Evolutionary conservation across 2,329 filamentous ascomycete species (phyloP).

Genomic region (Aureobasidium sp.): DNA sequence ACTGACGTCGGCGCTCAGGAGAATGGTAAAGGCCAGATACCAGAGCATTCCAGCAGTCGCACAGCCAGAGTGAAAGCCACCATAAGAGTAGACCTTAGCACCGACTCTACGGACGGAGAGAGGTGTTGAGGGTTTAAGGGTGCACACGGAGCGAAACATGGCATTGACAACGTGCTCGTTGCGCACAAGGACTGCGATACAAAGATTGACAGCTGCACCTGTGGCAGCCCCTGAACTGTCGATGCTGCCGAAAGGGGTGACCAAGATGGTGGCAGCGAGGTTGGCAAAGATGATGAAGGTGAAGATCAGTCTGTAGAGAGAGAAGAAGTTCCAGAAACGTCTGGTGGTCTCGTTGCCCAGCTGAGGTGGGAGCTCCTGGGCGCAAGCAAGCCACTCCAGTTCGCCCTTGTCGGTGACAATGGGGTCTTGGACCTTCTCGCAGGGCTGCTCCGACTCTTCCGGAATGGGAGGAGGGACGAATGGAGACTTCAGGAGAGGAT

Average conservation of each 20-base stretch:
- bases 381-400: slow-evolving; percentile 20
- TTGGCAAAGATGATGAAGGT: slow-evolving; percentile 24
- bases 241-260: slow-evolving; percentile 4
- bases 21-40: slow-evolving; percentile 36
- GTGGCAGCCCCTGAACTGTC: slow-evolving; percentile 26
- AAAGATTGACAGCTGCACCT: slow-evolving; percentile 29
- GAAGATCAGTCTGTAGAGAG: slow-evolving; percentile 28
- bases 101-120: slow-evolving; percentile 29
- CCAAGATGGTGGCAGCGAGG: slow-evolving; percentile 16
- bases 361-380: slow-evolving; percentile 19
- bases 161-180: slow-evolving; percentile 36
- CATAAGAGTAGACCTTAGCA: slow-evolving; percentile 36
- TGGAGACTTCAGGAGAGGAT: background rate
- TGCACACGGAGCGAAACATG: slow-evolving; percentile 29
- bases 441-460: background rate
- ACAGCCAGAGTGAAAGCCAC: slow-evolving; percentile 34
- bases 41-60: slow-evolving; percentile 35
- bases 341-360: background rate
- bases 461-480: background rate
- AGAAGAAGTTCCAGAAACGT: slow-evolving; percentile 24
- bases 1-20: slow-evolving; percentile 26
- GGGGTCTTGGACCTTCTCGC: slow-evolving; percentile 9
- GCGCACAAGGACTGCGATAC: slow-evolving; percentile 30
- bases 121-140: slow-evolving; percentile 29
- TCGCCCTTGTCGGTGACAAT: slow-evolving; percentile 21